A percentile compares a stretch with the other conserved stretches of the same genome.
phyloP scores from a whole-genome alignment of 2,329 filamentous ascomycete genomes.

The Metarhizium brunneum region DNA sequence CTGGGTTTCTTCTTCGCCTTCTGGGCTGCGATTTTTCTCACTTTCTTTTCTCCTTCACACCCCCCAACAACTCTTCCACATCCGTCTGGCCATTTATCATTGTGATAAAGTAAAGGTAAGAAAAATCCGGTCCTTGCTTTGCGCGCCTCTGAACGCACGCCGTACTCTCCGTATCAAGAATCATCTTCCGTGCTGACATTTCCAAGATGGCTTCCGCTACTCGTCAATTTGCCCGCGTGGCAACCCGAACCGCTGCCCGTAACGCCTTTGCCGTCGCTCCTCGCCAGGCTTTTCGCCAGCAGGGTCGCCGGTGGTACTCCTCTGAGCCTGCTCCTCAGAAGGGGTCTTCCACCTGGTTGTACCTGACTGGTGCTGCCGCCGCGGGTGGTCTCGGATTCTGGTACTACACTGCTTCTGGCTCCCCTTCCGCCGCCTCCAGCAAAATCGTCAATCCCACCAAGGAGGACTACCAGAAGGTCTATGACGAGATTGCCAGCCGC shows the following conservation, averaged over 20 bases:
- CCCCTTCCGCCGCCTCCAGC: slow-evolving; percentile 35
- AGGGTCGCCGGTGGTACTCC: slow-evolving; percentile 71
- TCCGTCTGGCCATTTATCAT: background rate
- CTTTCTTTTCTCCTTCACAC: background rate
- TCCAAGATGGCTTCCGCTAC: slow-evolving; percentile 32
- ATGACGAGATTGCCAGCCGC: slow-evolving; percentile 71
- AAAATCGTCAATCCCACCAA: slow-evolving; percentile 64
- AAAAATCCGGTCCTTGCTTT: background rate
- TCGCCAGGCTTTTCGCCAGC: slow-evolving; percentile 62
- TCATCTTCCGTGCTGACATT: slow-evolving; percentile 4
- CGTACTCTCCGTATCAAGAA: background rate
- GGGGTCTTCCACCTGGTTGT: slow-evolving; percentile 40
- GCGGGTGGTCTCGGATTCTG: slow-evolving; percentile 57
- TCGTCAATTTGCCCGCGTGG: slow-evolving; percentile 47
- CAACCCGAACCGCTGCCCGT: slow-evolving; percentile 48
- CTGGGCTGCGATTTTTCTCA: background rate
- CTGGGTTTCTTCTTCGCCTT: slow-evolving; percentile 1
- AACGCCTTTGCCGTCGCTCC: slow-evolving; percentile 49
- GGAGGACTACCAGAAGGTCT: slow-evolving; percentile 92
- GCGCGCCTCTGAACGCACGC: background rate
- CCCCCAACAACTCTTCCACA: background rate
- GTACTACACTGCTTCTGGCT: slow-evolving; percentile 50
- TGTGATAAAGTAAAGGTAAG: background rate
- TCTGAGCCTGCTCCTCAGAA: slow-evolving; percentile 49
- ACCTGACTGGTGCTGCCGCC: slow-evolving; percentile 48